phyloP scores from a whole-genome alignment of 441 rosid genomes.

The Erodium texanum region DNA sequence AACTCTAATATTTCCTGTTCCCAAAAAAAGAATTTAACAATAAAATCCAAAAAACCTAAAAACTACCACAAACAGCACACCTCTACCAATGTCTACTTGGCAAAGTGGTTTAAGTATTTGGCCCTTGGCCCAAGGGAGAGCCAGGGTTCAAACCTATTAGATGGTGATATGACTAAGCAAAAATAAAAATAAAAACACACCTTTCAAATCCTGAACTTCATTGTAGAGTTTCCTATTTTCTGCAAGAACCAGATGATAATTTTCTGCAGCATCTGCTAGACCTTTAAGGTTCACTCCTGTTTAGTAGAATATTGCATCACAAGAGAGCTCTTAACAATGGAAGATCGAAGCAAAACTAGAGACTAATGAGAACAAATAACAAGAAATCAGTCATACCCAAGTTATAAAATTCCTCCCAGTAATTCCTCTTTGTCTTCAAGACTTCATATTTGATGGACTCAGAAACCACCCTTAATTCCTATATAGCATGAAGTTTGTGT shows the following conservation, averaged over 20 bases:
- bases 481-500: slow-evolving; percentile 18
- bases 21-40: background rate
- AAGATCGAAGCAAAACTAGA: background rate
- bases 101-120: background rate
- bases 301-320: slow-evolving; percentile 15
- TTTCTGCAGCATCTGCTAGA: slow-evolving; percentile 57
- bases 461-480: slow-evolving; percentile 63
- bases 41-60: background rate
- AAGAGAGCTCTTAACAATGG: slow-evolving; percentile 6
- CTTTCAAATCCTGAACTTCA: slow-evolving; percentile 74
- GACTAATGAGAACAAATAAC: slow-evolving; percentile 1
- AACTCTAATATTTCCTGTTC: slow-evolving; percentile 75
- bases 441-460: slow-evolving; percentile 56
- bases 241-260: slow-evolving; percentile 48
- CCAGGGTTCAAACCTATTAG: background rate
- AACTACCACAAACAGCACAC: background rate
- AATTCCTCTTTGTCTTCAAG: slow-evolving; percentile 40
- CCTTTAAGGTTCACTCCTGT: slow-evolving; percentile 57
- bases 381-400: slow-evolving; percentile 31
- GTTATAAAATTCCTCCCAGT: slow-evolving; percentile 45
- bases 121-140: background rate
- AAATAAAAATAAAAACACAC: slow-evolving; percentile 30
- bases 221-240: slow-evolving; percentile 63
- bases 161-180: background rate
- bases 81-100: background rate